Evolutionary conservation across 2,329 filamentous ascomycete genomes (phyloP).

Genomic region (Neodidymelliopsis sp.): DNA sequence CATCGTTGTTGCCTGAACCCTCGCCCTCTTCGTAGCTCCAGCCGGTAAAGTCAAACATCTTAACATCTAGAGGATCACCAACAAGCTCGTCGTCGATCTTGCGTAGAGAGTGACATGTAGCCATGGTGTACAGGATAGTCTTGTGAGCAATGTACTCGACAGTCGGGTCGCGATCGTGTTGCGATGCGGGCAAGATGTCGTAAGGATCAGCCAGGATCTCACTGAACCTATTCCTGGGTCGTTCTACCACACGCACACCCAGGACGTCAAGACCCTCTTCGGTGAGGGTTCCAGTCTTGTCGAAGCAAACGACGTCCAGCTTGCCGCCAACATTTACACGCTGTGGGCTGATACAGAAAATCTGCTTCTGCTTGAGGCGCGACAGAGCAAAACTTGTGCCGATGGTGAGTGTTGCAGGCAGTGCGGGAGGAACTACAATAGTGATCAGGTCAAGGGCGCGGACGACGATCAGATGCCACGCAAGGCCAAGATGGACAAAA

Average conservation of each 20-base stretch:
- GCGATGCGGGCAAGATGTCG: conserved; percentile 63
- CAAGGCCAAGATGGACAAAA: conserved; percentile 82
- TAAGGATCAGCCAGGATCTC: conserved; percentile 75
- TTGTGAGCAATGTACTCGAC: conserved; percentile 68
- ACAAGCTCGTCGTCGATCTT: conserved; percentile 87
- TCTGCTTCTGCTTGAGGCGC: conserved; percentile 84
- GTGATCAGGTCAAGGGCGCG: conserved; percentile 94
- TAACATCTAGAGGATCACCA: conserved; percentile 92
- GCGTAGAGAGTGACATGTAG: conserved; percentile 91
- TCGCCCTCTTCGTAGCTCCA: conserved; percentile 93
- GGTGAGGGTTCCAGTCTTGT: conserved; percentile 98
- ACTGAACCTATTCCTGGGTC: conserved; percentile 70
- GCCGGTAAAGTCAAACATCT: conserved; percentile 97
- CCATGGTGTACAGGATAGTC: conserved; percentile 90
- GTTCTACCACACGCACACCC: conserved; percentile 80
- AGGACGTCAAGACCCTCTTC: conserved; percentile 96
- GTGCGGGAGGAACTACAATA: conserved; percentile 92
- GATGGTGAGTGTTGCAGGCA: conserved; percentile 94
- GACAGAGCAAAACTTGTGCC: conserved; percentile 94
- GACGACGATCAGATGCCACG: conserved; percentile 90
- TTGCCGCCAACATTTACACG: conserved; percentile 97
- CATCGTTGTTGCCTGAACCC: conserved; percentile 69
- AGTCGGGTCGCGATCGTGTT: conserved; percentile 65
- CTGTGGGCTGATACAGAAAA: conserved; percentile 98
- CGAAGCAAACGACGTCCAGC: conserved; percentile 94